Conservation (phyloP, 257 asterid species). For the Solanum megistacrolobum region DNA sequence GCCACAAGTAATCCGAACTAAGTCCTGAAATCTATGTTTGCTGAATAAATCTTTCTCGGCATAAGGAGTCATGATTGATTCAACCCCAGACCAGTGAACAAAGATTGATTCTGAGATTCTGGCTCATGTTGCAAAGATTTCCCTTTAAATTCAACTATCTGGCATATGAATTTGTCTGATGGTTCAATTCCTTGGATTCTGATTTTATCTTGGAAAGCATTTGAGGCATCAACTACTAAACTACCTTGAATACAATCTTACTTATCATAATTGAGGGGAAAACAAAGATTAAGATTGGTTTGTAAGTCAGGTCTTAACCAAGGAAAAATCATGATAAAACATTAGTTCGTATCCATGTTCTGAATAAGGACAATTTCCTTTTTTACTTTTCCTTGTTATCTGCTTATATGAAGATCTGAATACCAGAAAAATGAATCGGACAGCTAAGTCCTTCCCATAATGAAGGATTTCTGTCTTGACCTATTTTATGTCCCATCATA, state of each 20-base stretch:
- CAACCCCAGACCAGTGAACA: not conserved
- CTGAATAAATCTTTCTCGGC: not conserved
- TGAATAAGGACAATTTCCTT: not conserved
- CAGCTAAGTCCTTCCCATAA: not conserved
- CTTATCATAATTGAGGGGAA: not conserved
- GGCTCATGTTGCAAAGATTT: not conserved
- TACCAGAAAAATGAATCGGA: not conserved
- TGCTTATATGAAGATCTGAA: not conserved
- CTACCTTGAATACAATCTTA: not conserved
- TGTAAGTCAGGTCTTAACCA: not conserved
- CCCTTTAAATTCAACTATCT: not conserved
- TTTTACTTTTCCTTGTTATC: not conserved
- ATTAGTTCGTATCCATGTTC: not conserved
- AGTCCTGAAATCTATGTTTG: not conserved
- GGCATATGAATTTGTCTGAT: not conserved
- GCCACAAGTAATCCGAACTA: not conserved
- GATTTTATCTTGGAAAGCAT: not conserved
- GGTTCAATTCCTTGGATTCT: not conserved
- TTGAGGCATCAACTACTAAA: not conserved
- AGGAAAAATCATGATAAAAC: not conserved
- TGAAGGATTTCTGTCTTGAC: not conserved
- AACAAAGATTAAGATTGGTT: not conserved
- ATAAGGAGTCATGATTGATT: not conserved
- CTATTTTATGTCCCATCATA: not conserved
- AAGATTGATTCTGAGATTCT: not conserved